Evolutionary conservation across 495 filamentous ascomycete genomes (phyloP), one percentile per base, ranked within the genome.

Genomic region (Cercophora samala): DNA sequence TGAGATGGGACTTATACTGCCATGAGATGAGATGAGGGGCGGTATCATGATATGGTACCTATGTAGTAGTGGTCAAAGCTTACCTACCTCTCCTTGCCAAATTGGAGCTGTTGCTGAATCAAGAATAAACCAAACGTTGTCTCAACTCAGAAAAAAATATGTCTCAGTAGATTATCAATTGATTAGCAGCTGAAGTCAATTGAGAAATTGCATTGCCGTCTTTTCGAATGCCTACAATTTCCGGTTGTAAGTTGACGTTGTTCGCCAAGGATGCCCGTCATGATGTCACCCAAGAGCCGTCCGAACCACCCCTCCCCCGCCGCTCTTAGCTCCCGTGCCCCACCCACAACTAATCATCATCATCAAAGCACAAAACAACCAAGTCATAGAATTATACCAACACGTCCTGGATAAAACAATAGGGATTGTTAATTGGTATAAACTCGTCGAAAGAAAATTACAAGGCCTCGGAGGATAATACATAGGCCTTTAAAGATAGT

Each of bases 251-350:
- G 11, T 46, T 46, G 37, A 46, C 37, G 37, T 46, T 58, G 19
- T 58, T 58, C 54, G 19, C 54, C 54, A 58, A 58, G 29, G 22
- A 29, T n/a, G n/a, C 32, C 29, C 26, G n/a, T 46, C 59, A 60
- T 69, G 67, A 69, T 69, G 67, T 69, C 67, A 69, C 65, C 61
- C 22, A 37, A 19, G n/a, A 15, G 13, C 19, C 19, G 15, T 22
- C 32, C 24, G 22, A 51, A 21, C n/a, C n/a, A n/a, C n/a, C n/a
- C n/a, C n/a, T n/a, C n/a, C 15, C 5, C 18, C 19, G 5, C 17
- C 53, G 19, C 61, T 18, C 54, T 5, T 24, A 58, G 23, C 19
- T 58, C 54, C 54, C 54, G 23, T 58, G 19, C 54, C 54, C 19
- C 19, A 24, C 54, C n/a, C n/a, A n/a, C n/a, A n/a, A n/a, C n/a